A percentile compares a stretch with the other conserved stretches of the same genome.
These are phyloP conservation scores for Drosera capensis DNA, from an alignment of 148 eudicot genomes.

Conservation along the genomic window DNA sequence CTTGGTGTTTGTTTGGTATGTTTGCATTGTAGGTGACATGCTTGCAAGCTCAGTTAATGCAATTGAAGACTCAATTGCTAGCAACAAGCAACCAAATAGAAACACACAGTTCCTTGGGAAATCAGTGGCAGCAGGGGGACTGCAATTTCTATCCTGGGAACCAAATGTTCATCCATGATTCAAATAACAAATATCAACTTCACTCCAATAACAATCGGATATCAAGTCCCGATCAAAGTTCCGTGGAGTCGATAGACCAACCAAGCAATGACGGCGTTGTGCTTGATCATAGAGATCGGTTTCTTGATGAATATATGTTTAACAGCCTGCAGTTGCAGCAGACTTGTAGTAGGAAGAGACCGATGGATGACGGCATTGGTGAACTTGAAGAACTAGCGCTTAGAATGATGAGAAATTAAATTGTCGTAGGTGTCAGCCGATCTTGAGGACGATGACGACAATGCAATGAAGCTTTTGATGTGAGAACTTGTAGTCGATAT, in stretches of 20 bases:
- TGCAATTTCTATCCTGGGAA: background rate
- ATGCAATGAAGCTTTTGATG: no score
- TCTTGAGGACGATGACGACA: no score
- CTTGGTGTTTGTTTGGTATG: background rate
- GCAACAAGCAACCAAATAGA: constrained; percentile 1
- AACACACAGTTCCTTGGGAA: background rate
- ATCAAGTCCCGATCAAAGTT: constrained; percentile 42
- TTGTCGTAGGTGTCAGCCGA: no score
- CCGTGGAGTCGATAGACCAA: constrained; percentile 33
- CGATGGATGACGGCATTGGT: constrained; percentile 31
- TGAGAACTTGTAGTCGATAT: no score
- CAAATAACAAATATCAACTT: no score
- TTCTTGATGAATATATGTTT: constrained; percentile 1
- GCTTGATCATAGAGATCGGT: background rate
- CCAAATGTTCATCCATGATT: no score
- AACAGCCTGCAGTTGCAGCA: no score
- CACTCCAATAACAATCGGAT: constrained; percentile 9
- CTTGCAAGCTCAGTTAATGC: constrained; percentile 84
- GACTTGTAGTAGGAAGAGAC: constrained; percentile 26
- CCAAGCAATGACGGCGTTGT: constrained; percentile 4
- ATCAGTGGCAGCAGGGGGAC: constrained; percentile 1
- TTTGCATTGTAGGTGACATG: constrained; percentile 60
- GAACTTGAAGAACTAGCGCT: constrained; percentile 61
- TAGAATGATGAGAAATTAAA: constrained; percentile 36
- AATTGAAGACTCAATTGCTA: constrained; percentile 51